Conservation (phyloP, 306 rosid species). For the Acacia crassicarpa region DNA sequence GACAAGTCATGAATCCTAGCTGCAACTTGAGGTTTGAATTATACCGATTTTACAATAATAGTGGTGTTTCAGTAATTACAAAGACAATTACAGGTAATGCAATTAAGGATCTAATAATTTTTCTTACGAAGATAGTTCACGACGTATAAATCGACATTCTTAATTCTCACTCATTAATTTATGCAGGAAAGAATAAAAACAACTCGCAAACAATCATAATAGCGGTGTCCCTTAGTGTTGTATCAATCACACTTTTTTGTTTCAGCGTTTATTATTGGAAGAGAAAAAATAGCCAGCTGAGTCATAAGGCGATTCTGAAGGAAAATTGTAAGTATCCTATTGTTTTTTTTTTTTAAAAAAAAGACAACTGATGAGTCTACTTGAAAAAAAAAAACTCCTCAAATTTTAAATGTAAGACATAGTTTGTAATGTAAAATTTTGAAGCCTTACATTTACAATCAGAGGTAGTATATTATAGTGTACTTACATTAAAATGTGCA, state of each 20-base stretch:
- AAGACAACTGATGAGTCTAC: too few relatives aligned
- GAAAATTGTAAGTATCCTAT: not conserved
- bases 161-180: not conserved
- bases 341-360: not conserved
- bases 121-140: not conserved
- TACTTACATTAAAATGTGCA: not conserved
- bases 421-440: too few relatives aligned
- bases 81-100: not conserved
- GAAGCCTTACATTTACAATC: too few relatives aligned
- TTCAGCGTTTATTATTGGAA: not conserved
- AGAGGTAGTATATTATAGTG: not conserved
- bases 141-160: not conserved
- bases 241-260: not conserved
- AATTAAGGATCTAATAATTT: not conserved
- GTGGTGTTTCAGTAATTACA: too few relatives aligned
- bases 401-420: too few relatives aligned
- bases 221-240: not conserved
- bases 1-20: conserved; percentile 26
- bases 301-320: not conserved
- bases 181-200: not conserved
- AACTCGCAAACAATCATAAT: not conserved
- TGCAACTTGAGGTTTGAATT: conserved; percentile 39
- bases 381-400: too few relatives aligned
- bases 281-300: not conserved
- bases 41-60: conserved; percentile 13